Evolutionary conservation across 495 filamentous ascomycete species (phyloP), one percentile per base, ranked within the genome.

Genomic region (Penicillium canariense): DNA sequence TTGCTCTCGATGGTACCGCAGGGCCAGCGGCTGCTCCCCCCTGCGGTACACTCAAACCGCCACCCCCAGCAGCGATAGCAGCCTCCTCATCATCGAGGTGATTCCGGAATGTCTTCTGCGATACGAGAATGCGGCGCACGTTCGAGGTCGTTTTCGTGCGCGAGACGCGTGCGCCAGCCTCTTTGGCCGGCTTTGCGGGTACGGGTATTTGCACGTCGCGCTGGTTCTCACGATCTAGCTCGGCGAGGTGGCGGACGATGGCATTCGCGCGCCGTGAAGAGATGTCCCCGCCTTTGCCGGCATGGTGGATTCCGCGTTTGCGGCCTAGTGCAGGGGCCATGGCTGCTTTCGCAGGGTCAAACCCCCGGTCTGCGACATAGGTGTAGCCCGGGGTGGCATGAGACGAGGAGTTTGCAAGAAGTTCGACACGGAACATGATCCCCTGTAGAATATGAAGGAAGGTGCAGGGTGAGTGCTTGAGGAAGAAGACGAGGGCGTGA

Each of bases 41-140:
- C 35, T 25, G 1, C 1, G 36, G 20, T 14, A 46, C 34, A 20
- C 31, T 48, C n/a, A 49, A 20, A 2, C 56, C 56, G 8, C 55
- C 58, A 20, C 58, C 45, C 2, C 56, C 65, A 0, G 51, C 43
- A 23, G 58, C 39, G 11, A 85, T 66, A 18, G 87, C 74, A 7
- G 91, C 91, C 60, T 90, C 84, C 73, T 90, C 91, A 69, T 97
- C 92, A 52, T 89, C 88, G 30, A 97, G 81, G 63, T 97, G 87
- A 70, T 97, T 95, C 35, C 84, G 81, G 61, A 96, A 96, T 0
- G 89, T 91, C 76, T 96, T 96, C 68, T 95, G 88, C 2, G 87
- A 91, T 60, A 85, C 83, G n/a, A 96, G 76, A 59, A 97, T 94
- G 64, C 88, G 88, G 59, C 90, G 88, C n/a, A 94, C 89, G 64